These are phyloP conservation scores for Microdochium paspali DNA, from an alignment of 2,329 filamentous ascomycete genomes.

Conservation along the genomic window DNA sequence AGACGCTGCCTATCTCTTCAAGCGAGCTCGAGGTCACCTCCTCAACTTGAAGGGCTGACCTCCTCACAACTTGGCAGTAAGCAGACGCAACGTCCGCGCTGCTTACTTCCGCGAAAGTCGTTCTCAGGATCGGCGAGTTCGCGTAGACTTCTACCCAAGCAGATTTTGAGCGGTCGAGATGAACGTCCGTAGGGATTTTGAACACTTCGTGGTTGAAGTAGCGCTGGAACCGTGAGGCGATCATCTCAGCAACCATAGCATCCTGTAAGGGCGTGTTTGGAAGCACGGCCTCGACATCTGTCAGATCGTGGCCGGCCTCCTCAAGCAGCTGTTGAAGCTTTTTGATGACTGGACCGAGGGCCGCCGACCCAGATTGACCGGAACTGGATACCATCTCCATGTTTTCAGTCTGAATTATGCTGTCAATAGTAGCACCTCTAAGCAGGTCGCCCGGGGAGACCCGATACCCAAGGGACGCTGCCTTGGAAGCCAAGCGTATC, in stretches of 20 bases:
- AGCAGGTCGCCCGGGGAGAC: conserved; percentile 72
- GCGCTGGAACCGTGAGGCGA: conserved; percentile 59
- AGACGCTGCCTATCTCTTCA: conserved; percentile 25
- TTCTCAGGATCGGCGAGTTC: conserved; percentile 63
- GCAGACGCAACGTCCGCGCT: conserved; percentile 43
- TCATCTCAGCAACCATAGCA: conserved; percentile 75
- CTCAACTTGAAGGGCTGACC: conserved; percentile 7
- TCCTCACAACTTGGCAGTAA: conserved; percentile 38
- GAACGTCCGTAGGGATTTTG: conserved; percentile 41
- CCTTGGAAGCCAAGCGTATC: conserved; percentile 69
- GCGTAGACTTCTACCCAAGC: conserved; percentile 56
- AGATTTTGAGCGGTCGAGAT: conserved; percentile 43
- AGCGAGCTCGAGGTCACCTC: conserved; percentile 15
- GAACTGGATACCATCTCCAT: not conserved
- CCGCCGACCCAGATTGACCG: conserved; percentile 3
- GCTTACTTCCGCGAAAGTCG: conserved; percentile 59
- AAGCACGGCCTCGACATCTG: conserved; percentile 47
- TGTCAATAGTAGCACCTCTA: conserved; percentile 56
- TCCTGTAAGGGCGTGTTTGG: conserved; percentile 81
- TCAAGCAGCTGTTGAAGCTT: conserved; percentile 28
- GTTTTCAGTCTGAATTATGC: conserved; percentile 34
- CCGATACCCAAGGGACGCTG: conserved; percentile 50
- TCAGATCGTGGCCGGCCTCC: conserved; percentile 20
- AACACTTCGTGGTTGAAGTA: conserved; percentile 86
- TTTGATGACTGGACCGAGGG: conserved; percentile 14